Evolutionary conservation across 2,329 filamentous ascomycete genomes (phyloP).

Genomic region (Penicillium sp.): DNA sequence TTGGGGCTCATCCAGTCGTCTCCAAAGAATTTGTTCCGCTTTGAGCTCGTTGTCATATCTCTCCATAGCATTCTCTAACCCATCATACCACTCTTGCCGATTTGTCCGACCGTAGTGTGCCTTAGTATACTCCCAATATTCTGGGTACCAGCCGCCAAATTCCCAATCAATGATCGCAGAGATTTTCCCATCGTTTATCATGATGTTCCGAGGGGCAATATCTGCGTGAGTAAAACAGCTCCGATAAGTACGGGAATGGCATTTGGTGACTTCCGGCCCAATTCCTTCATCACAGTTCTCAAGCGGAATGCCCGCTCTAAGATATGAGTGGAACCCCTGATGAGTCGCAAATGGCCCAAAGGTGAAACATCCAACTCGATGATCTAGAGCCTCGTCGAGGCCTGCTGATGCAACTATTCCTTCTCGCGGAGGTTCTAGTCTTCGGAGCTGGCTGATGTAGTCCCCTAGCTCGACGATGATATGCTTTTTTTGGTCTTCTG

Average conservation of each 20-base stretch:
- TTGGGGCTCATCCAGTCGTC: background rate
- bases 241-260: background rate
- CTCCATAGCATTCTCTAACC: background rate
- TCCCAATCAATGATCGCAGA: background rate
- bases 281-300: background rate
- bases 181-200: background rate
- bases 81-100: background rate
- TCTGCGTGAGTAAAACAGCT: constrained; percentile 1
- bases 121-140: constrained; percentile 5
- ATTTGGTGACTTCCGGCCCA: background rate
- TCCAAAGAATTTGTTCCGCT: background rate
- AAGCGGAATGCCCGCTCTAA: background rate
- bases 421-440: background rate
- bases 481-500: background rate
- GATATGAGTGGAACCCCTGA: background rate
- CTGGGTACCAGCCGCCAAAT: constrained; percentile 1
- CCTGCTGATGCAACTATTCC: constrained; percentile 1
- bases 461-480: background rate
- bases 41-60: background rate
- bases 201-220: background rate
- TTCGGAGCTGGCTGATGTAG: background rate
- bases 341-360: background rate
- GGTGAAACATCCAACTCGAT: background rate
- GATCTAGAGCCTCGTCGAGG: background rate
- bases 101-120: background rate